Base-by-base conservation (phyloP, 805 yeast species). In the Wickerhamomyces alni region DNA sequence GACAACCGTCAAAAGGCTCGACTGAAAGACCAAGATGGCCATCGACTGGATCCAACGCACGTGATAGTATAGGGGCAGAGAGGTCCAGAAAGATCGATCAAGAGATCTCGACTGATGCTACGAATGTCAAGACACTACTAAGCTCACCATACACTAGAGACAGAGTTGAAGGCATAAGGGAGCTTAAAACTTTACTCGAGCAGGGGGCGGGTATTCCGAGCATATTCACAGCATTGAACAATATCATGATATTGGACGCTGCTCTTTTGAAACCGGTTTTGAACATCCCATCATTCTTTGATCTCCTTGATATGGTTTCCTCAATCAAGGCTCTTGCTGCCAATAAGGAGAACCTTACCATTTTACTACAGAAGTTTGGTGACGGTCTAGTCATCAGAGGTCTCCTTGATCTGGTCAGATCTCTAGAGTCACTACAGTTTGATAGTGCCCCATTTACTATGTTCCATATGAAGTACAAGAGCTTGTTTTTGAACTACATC, bases 241-340 rank as follows among this genome's bases (percentile, higher is more conserved):
- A 45, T 19, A 34, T 59, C 12, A 48, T 59, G 36, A 43, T 57
- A 0, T 44, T 51, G 17, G 49, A 51, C 37, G 60, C 69, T 4
- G 26, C 39, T 8, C 46, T 57, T 5, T 48, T 66, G 33, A 61
- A 57, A 35, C 58, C 61, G 5, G 33, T 66, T 2, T 38, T 65
- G 30, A 26, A 48, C 0, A 37, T 52, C 4, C 42, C 57, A 5
- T 26, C 26, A 3, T 65, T 65, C 45, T 55, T 51, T 31, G 50
- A 47, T 11, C 36, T 55, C 8, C 28, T 63, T 10, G 63, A 64
- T 2, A 27, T 57, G 5, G 39, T 42, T 2, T 43, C 53, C 18
- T 39, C 57, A 1, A 40, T 67, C 27, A 65, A 64, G 41, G 44
- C 58, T 8, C 53, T 56, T 21, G 58, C 69, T 0, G 53, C 64